A percentile compares a stretch with the other conserved stretches of the same genome.
phyloP scores from a whole-genome alignment of 306 rosid genomes.

The Begonia fuchsioides region DNA sequence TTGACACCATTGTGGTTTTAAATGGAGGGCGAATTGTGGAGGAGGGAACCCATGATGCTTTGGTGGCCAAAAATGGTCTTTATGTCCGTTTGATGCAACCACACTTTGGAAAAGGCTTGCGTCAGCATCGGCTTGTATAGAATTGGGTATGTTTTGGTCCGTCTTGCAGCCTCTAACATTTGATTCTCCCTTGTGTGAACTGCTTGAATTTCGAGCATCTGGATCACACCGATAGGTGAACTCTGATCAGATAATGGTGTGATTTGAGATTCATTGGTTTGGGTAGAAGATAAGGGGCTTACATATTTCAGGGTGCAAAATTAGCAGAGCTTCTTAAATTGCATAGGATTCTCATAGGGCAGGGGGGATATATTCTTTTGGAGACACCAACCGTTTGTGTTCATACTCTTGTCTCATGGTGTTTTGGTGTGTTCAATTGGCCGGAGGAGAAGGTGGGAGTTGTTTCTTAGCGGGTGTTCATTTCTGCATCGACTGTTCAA shows the following conservation, averaged over 20 bases:
- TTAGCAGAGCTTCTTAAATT: no score
- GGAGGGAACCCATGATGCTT: constrained; percentile 73
- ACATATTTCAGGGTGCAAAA: no score
- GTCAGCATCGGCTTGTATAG: constrained; percentile 79
- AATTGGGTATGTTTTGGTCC: constrained; percentile 18
- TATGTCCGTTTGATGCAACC: constrained; percentile 97
- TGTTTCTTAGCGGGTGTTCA: no score
- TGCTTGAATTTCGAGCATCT: no score
- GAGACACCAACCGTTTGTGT: constrained; percentile 30
- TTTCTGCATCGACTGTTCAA: constrained; percentile 13
- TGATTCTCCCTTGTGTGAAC: constrained; percentile 1
- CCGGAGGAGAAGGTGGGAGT: no score
- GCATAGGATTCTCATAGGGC: no score
- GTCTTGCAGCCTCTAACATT: constrained; percentile 6
- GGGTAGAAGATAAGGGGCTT: constrained; percentile 11
- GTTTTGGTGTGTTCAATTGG: constrained; percentile 42
- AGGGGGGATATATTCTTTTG: constrained; percentile 62
- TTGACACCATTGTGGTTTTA: constrained; percentile 93
- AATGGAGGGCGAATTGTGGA: constrained; percentile 97
- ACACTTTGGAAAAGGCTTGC: constrained; percentile 87
- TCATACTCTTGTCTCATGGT: constrained; percentile 45
- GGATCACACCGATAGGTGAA: constrained; percentile 17
- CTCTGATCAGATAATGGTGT: constrained; percentile 16
- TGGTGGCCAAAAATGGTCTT: constrained; percentile 76
- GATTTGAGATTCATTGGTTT: constrained; percentile 19